phyloP scores from a whole-genome alignment of 345 rosid genomes.

The Salix suchowensis region DNA sequence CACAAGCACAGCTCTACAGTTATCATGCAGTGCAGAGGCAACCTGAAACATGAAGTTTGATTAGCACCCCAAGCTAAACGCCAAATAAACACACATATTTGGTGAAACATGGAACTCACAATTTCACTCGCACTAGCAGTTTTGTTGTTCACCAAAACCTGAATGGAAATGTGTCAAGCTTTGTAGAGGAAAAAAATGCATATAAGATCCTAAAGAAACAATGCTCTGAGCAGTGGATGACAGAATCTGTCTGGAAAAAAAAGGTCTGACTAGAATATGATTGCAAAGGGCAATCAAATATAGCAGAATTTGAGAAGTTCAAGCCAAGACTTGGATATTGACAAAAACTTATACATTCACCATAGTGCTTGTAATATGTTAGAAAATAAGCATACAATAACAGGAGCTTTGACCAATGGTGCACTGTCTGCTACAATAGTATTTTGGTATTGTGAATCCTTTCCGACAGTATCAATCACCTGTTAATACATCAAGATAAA shows the following conservation, averaged over 20 bases:
- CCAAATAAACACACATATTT: background rate
- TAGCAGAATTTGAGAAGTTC: background rate
- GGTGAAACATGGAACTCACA: conserved; percentile 38
- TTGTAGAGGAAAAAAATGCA: background rate
- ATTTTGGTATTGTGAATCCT: conserved; percentile 62
- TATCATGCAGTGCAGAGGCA: conserved; percentile 97
- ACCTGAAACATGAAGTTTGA: conserved; percentile 46
- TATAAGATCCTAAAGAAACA: conserved; percentile 1
- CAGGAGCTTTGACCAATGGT: conserved; percentile 65
- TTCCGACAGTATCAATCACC: conserved; percentile 84
- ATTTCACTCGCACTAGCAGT: conserved; percentile 98
- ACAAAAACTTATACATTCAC: background rate
- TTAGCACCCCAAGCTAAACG: conserved; percentile 1
- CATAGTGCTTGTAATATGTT: background rate
- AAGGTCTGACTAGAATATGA: background rate
- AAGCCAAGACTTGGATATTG: background rate
- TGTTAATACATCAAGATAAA: conserved; percentile 31
- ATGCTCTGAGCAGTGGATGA: background rate
- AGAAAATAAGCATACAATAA: conserved; percentile 56
- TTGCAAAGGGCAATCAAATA: too few relatives aligned
- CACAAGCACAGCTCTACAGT: conserved; percentile 93
- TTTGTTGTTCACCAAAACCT: conserved; percentile 87
- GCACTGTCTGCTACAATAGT: conserved; percentile 53
- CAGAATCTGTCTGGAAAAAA: background rate
- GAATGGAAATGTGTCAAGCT: conserved; percentile 12